Evolutionary conservation across 192 early-diverging fungal species (phyloP).

Genomic region (Globomyces pollinis-pini): DNA sequence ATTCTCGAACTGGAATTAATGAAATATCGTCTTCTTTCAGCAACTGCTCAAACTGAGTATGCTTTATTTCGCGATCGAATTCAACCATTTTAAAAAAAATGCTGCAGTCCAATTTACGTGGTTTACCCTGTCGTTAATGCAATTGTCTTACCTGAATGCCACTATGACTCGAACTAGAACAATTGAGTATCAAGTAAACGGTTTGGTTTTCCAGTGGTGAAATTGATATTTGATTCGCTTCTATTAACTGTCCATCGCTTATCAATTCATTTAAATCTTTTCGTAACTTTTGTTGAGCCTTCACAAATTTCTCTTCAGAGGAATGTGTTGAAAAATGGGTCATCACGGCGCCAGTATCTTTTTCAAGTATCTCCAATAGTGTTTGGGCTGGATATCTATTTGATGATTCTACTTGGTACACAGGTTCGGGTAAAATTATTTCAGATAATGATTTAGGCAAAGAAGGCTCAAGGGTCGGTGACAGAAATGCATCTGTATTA

Average conservation of each 20-base stretch:
- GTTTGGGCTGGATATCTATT: background rate
- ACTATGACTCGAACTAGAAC: constrained; percentile 44
- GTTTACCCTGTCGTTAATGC: constrained; percentile 38
- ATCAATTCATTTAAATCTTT: constrained; percentile 68
- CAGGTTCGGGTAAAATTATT: background rate
- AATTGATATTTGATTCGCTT: constrained; percentile 52
- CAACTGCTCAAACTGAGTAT: constrained; percentile 71
- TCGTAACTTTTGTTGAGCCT: constrained; percentile 56
- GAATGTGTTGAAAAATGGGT: constrained; percentile 62
- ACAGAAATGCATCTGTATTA: background rate
- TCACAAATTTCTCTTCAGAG: constrained; percentile 67
- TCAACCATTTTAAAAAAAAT: constrained; percentile 78
- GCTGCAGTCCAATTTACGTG: constrained; percentile 73
- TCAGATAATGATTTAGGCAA: constrained; percentile 4
- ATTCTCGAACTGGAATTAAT: constrained; percentile 78
- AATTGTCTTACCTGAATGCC: constrained; percentile 47
- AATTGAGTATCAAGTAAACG: constrained; percentile 70
- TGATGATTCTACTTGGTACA: background rate
- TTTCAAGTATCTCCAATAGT: constrained; percentile 57
- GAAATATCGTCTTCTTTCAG: constrained; percentile 43
- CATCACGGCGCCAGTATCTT: constrained; percentile 45
- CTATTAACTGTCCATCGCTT: constrained; percentile 59
- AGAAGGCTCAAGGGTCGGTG: too few relatives aligned
- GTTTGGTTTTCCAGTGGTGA: constrained; percentile 55
- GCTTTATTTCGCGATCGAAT: constrained; percentile 76